phyloP scores from a whole-genome alignment of 2,329 filamentous ascomycete species.

The Aspergillus ustus region DNA sequence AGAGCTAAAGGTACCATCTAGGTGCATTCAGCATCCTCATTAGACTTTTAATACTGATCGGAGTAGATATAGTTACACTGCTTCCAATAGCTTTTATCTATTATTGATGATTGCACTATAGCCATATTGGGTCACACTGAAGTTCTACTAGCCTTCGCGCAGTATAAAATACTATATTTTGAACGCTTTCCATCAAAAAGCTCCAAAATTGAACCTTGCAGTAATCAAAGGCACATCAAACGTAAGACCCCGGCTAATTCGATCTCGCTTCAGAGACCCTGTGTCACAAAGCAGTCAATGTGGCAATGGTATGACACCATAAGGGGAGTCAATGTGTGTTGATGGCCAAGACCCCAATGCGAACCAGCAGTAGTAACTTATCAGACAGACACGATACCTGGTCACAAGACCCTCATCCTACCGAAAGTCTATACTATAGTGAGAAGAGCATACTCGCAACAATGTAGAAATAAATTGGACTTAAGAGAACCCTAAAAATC shows the following conservation, averaged over 20 bases:
- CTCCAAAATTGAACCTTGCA: background rate
- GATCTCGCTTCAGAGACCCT: background rate
- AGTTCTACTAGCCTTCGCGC: background rate
- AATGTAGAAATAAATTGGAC: constrained; percentile 1
- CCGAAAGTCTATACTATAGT: background rate
- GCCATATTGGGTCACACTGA: background rate
- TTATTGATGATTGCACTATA: background rate
- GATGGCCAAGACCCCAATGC: background rate
- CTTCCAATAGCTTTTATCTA: background rate
- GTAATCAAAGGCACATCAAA: background rate
- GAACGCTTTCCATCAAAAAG: no score
- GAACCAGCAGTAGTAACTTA: background rate
- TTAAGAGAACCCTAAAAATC: constrained; percentile 21
- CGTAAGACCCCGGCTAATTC: background rate
- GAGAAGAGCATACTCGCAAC: background rate
- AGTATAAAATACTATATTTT: background rate
- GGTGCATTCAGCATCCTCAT: background rate
- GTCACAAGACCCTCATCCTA: no score
- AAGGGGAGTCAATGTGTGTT: background rate
- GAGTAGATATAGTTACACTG: background rate
- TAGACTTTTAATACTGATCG: background rate
- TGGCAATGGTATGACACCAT: background rate
- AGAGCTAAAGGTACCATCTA: background rate
- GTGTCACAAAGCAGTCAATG: background rate
- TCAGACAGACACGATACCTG: background rate